Evolutionary conservation across 208 protist genomes (phyloP).

Genomic region (Naegleria lovaniensis): DNA sequence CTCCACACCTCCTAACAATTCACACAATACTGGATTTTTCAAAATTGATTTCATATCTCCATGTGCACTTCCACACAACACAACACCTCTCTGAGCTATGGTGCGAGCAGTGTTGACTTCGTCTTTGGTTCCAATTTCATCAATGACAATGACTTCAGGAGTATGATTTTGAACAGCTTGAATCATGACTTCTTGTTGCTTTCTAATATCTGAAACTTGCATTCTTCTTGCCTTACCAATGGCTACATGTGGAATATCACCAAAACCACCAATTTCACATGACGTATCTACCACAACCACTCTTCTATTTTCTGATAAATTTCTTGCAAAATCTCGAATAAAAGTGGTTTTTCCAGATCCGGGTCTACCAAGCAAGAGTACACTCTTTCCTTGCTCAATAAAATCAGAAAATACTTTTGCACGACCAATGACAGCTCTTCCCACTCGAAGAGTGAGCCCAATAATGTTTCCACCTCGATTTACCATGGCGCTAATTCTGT

Average conservation of each 20-base stretch:
- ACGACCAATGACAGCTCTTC: slow-evolving; percentile 63
- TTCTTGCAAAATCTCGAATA: slow-evolving; percentile 70
- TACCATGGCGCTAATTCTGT: slow-evolving; percentile 65
- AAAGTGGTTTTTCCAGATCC: slow-evolving; percentile 86
- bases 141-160: slow-evolving; percentile 79
- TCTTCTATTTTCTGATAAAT: slow-evolving; percentile 52
- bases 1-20: slow-evolving; percentile 71
- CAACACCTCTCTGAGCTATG: background rate
- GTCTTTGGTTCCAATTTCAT: slow-evolving; percentile 72
- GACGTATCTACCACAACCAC: slow-evolving; percentile 84
- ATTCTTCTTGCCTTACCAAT: slow-evolving; percentile 76
- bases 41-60: slow-evolving; percentile 43
- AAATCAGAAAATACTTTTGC: slow-evolving; percentile 33
- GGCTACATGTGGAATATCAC: slow-evolving; percentile 66
- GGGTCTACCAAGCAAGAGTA: slow-evolving; percentile 78
- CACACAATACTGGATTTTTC: slow-evolving; percentile 72
- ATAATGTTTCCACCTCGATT: slow-evolving; percentile 62
- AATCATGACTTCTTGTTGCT: slow-evolving; percentile 68
- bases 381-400: background rate
- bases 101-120: slow-evolving; percentile 40
- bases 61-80: background rate
- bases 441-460: slow-evolving; percentile 72
- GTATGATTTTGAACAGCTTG: slow-evolving; percentile 87
- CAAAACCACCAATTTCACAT: slow-evolving; percentile 85
- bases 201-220: slow-evolving; percentile 61